Conservation (phyloP, 2,329 filamentous ascomycete species). For the Aspergillus hiratsukae region DNA sequence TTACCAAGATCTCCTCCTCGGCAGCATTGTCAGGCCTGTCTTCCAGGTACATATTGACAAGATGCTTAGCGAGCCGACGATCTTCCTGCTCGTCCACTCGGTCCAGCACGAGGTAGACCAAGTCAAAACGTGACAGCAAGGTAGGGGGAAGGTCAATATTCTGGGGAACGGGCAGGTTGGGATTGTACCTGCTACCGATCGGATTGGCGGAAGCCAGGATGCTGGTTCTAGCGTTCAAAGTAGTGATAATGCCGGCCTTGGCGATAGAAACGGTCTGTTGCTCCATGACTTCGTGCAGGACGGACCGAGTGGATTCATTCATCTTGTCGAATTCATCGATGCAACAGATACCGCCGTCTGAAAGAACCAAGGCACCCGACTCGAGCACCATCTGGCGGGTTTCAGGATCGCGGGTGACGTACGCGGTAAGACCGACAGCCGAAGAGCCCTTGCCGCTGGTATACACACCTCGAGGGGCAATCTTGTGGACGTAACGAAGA, state of each 20-base stretch:
- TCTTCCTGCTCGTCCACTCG: conserved; percentile 87
- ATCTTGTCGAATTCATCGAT: conserved; percentile 81
- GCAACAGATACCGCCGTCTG: conserved; percentile 71
- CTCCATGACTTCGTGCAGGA: conserved; percentile 77
- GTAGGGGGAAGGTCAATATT: conserved; percentile 98
- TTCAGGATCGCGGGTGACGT: conserved; percentile 70
- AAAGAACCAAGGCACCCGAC: conserved; percentile 68
- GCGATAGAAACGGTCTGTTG: conserved; percentile 75
- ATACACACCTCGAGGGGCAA: conserved; percentile 81
- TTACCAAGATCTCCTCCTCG: conserved; percentile 72
- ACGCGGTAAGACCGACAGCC: conserved; percentile 72
- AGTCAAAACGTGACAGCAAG: conserved; percentile 88
- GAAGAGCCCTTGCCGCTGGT: conserved; percentile 73
- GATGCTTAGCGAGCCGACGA: conserved; percentile 81
- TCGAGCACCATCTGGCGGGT: conserved; percentile 70
- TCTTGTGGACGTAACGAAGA: conserved; percentile 92
- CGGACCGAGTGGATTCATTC: conserved; percentile 68
- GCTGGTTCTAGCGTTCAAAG: conserved; percentile 88
- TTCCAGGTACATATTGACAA: conserved; percentile 95
- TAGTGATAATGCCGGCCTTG: conserved; percentile 76
- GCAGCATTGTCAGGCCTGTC: conserved; percentile 83
- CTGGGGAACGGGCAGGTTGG: conserved; percentile 89
- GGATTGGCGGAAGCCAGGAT: conserved; percentile 97
- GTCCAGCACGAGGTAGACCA: conserved; percentile 95
- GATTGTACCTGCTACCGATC: conserved; percentile 96